phyloP scores from a whole-genome alignment of 345 rosid genomes.

The Eutrema japonicum region DNA sequence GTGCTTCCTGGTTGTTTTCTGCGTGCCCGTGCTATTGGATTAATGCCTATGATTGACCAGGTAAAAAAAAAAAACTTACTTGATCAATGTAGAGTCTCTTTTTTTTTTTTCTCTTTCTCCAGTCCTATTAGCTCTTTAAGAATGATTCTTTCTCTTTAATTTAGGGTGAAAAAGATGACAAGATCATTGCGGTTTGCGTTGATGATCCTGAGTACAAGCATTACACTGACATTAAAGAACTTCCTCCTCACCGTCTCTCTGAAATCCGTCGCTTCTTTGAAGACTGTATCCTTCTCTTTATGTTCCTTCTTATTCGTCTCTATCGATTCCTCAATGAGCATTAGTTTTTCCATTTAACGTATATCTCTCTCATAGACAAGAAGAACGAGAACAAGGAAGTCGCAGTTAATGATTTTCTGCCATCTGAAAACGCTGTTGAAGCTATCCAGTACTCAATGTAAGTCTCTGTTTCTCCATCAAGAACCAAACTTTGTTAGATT shows the following conservation, averaged over 20 bases:
- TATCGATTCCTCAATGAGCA: background rate
- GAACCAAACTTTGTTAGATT: slow-evolving; percentile 6
- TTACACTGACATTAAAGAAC: slow-evolving; percentile 82
- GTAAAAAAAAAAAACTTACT: slow-evolving; percentile 34
- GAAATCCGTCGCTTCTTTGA: slow-evolving; percentile 98
- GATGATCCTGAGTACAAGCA: slow-evolving; percentile 97
- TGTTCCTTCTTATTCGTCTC: background rate
- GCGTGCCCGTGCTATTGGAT: slow-evolving; percentile 94
- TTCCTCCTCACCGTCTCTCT: slow-evolving; percentile 94
- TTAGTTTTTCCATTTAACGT: slow-evolving; percentile 28
- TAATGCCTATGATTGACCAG: slow-evolving; percentile 99
- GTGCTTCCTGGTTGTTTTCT: slow-evolving; percentile 95
- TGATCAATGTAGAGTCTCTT: background rate
- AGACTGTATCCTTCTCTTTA: slow-evolving; percentile 70
- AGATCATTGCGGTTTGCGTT: slow-evolving; percentile 95
- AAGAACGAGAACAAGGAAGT: slow-evolving; percentile 98
- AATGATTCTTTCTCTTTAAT: background rate
- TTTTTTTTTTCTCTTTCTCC: background rate
- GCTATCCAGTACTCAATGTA: slow-evolving; percentile 95
- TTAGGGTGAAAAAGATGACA: slow-evolving; percentile 98
- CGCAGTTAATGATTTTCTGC: slow-evolving; percentile 88
- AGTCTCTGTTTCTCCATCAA: slow-evolving; percentile 38
- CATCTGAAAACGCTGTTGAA: slow-evolving; percentile 59
- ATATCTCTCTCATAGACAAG: slow-evolving; percentile 62
- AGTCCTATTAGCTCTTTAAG: background rate